phyloP scores from a whole-genome alignment of 768 basidiomycete genomes.

The Collybiopsis luxurians region DNA sequence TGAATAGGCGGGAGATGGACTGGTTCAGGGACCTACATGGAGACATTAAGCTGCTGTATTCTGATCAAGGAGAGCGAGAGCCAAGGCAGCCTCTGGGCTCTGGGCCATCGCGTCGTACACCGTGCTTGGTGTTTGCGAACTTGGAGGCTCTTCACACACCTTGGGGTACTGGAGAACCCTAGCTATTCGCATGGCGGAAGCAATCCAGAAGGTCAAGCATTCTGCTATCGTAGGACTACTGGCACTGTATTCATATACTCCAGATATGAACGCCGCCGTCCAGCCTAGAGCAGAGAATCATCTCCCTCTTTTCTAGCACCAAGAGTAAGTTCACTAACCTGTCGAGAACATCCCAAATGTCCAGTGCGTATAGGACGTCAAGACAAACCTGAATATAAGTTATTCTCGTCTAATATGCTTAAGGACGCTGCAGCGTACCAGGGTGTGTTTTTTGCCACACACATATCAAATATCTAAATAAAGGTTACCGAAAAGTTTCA shows the following conservation, averaged over 20 bases:
- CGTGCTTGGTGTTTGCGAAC: slow-evolving; percentile 21
- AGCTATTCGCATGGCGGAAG: slow-evolving; percentile 44
- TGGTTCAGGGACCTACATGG: slow-evolving; percentile 43
- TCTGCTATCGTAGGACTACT: slow-evolving; percentile 48
- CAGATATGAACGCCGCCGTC: slow-evolving; percentile 50
- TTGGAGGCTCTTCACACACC: slow-evolving; percentile 32
- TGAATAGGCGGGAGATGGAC: slow-evolving; percentile 24
- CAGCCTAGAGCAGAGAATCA: slow-evolving; percentile 36
- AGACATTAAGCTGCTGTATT: slow-evolving; percentile 4
- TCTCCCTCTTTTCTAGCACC: neutral
- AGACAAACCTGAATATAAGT: slow-evolving; percentile 34
- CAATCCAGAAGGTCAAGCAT: slow-evolving; percentile 52
- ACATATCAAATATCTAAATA: slow-evolving; percentile 55
- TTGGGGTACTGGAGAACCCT: slow-evolving; percentile 32
- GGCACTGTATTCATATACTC: slow-evolving; percentile 38
- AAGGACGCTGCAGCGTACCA: too few species aligned
- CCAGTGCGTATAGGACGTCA: slow-evolving; percentile 62
- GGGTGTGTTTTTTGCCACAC: slow-evolving; percentile 42
- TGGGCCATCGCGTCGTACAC: slow-evolving; percentile 28
- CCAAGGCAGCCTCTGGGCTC: slow-evolving; percentile 23
- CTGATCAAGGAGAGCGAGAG: slow-evolving; percentile 22
- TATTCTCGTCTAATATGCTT: too few species aligned
- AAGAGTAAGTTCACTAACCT: slow-evolving; percentile 29
- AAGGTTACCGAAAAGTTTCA: neutral
- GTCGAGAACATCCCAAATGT: slow-evolving; percentile 59